Conservation (phyloP, 805 yeast species). For the Cyberlindnera xishuangbannaensis region DNA sequence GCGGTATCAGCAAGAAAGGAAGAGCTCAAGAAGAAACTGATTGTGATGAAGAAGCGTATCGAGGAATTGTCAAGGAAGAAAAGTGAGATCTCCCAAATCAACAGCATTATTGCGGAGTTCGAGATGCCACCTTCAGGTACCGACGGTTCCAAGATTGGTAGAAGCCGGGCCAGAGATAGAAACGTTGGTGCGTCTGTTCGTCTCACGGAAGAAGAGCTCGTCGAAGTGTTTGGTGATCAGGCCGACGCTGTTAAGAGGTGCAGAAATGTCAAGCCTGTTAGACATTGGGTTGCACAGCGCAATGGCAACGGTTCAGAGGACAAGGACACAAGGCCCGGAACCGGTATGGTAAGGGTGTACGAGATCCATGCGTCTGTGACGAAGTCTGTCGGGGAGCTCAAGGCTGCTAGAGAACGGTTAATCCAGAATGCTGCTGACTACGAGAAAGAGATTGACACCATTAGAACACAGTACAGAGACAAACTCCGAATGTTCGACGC, state of each 20-base stretch:
- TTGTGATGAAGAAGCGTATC: conserved; percentile 11
- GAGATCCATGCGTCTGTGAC: conserved; percentile 2
- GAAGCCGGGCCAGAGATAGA: too few species aligned
- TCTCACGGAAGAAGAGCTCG: conserved; percentile 13
- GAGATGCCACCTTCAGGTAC: background rate
- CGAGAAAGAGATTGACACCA: conserved; percentile 6
- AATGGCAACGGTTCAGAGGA: background rate
- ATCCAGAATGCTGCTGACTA: conserved; percentile 4
- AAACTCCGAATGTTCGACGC: conserved; percentile 13
- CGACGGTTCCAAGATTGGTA: too few species aligned
- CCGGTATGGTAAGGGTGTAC: background rate
- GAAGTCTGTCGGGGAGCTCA: conserved; percentile 1
- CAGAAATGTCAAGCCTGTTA: conserved; percentile 1
- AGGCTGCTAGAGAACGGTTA: conserved; percentile 1
- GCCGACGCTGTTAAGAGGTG: conserved; percentile 3
- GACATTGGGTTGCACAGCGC: conserved; percentile 1
- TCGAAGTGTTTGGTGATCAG: conserved; percentile 13
- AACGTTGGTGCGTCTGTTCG: background rate
- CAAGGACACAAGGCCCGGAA: background rate
- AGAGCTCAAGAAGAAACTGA: conserved; percentile 8
- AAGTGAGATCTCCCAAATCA: conserved; percentile 15
- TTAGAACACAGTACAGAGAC: conserved; percentile 10
- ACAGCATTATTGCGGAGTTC: conserved; percentile 10
- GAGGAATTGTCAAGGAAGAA: conserved; percentile 15
- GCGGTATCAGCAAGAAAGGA: conserved; percentile 6